A percentile compares a stretch with the other conserved stretches of the same genome.
Evolutionary conservation across 2,329 filamentous ascomycete genomes (phyloP).

Genomic region (Myriosclerotinia scirpicola): DNA sequence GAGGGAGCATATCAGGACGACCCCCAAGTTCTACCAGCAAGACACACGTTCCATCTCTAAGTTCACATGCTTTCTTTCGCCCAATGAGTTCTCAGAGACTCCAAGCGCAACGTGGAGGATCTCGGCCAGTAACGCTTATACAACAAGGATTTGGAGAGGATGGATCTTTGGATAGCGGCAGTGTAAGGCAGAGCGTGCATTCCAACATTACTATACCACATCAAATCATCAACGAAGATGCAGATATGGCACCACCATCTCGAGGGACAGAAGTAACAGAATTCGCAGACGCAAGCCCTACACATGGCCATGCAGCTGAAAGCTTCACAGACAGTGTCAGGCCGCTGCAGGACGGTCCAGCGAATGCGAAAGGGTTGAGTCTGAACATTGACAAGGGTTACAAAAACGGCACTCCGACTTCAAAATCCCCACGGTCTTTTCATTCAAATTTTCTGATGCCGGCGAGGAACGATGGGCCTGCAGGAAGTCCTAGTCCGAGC

Average conservation of each 20-base stretch:
- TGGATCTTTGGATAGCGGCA: slow-evolving; percentile 47
- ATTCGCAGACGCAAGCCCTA: slow-evolving; percentile 69
- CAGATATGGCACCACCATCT: slow-evolving; percentile 63
- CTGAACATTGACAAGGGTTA: slow-evolving; percentile 62
- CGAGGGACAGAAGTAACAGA: slow-evolving; percentile 80
- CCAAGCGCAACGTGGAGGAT: slow-evolving; percentile 77
- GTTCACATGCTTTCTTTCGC: slow-evolving; percentile 88
- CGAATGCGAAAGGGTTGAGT: slow-evolving; percentile 47
- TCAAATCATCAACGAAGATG: slow-evolving; percentile 45
- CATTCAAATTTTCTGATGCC: slow-evolving; percentile 71
- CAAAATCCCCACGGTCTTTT: slow-evolving; percentile 74
- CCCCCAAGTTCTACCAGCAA: slow-evolving; percentile 69
- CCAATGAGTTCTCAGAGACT: slow-evolving; percentile 96
- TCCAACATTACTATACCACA: slow-evolving; percentile 45
- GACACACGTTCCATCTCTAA: slow-evolving; percentile 86
- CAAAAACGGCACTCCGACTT: slow-evolving; percentile 52
- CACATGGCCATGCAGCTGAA: slow-evolving; percentile 55
- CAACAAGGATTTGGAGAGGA: slow-evolving; percentile 43
- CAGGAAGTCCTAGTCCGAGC: slow-evolving; percentile 51
- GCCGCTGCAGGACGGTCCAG: slow-evolving; percentile 55
- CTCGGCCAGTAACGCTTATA: slow-evolving; percentile 46
- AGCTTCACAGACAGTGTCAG: slow-evolving; percentile 76
- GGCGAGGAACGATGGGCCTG: slow-evolving; percentile 52
- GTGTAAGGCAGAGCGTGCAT: slow-evolving; percentile 58
- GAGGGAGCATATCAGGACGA: slow-evolving; percentile 48